Percentiles rank a stretch among this genome's conserved stretches.
phyloP scores from a whole-genome alignment of 805 yeast genomes.

The Ogataea dorogensis region DNA sequence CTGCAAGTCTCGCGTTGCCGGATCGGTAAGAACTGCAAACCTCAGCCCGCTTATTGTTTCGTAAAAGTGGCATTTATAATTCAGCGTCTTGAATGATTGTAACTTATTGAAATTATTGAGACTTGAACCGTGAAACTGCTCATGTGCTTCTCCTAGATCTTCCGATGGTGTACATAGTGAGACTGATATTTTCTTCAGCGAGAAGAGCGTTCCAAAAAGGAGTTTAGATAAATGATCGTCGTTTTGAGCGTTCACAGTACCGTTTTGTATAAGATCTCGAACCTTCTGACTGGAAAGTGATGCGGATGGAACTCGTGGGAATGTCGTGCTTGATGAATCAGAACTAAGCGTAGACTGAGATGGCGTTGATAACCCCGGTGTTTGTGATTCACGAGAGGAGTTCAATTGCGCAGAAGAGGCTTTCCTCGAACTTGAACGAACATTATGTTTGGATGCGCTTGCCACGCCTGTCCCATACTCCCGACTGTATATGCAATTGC shows the following conservation, averaged over 20 bases:
- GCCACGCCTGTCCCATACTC: slow-evolving; percentile 47
- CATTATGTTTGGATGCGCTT: neutral
- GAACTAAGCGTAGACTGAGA: slow-evolving; percentile 7
- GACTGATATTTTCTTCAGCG: slow-evolving; percentile 70
- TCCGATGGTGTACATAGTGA: slow-evolving; percentile 14
- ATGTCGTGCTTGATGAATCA: slow-evolving; percentile 1
- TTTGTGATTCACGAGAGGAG: neutral
- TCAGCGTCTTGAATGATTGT: slow-evolving; percentile 62
- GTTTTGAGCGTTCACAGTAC: slow-evolving; percentile 50
- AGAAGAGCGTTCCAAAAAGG: slow-evolving; percentile 80
- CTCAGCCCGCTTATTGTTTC: slow-evolving; percentile 80
- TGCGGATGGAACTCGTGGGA: slow-evolving; percentile 4
- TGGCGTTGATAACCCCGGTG: slow-evolving; percentile 1
- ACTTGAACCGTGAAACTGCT: slow-evolving; percentile 11
- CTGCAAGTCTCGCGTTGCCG: slow-evolving; percentile 53
- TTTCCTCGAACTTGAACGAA: slow-evolving; percentile 1
- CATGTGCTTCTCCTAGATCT: slow-evolving; percentile 2
- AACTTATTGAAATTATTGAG: slow-evolving; percentile 33
- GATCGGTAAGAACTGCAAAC: slow-evolving; percentile 73
- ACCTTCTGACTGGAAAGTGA: slow-evolving; percentile 9
- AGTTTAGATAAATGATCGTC: slow-evolving; percentile 74
- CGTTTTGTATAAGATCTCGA: slow-evolving; percentile 23
- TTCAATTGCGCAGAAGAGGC: neutral
- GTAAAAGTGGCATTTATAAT: slow-evolving; percentile 73
- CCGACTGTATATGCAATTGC: slow-evolving; percentile 79